Percentiles rank a stretch among this genome's conserved stretches.
phyloP scores from a whole-genome alignment of 169 alveolate genomes.

The Babesia divergens region DNA sequence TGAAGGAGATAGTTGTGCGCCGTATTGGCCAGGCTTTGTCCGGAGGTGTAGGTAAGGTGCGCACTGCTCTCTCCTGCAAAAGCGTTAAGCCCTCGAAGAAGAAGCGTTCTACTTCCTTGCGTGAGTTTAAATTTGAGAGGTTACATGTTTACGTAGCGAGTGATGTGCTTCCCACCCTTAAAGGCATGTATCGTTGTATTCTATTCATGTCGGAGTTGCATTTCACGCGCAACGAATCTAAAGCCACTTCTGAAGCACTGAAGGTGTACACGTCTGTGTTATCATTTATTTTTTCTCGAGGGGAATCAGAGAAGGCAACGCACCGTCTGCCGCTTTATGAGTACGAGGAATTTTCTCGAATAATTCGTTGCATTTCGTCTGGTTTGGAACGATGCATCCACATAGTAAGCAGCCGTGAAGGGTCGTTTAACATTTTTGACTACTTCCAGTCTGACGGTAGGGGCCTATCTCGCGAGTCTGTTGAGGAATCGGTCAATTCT shows the following conservation, averaged over 20 bases:
- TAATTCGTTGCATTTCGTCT: constrained; percentile 39
- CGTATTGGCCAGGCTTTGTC: not conserved
- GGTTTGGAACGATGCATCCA: constrained; percentile 35
- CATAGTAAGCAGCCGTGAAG: constrained; percentile 4
- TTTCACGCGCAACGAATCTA: constrained; percentile 43
- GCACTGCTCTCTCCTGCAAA: not conserved
- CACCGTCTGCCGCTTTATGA: constrained; percentile 9
- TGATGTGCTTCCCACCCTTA: constrained; percentile 15
- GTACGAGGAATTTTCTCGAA: constrained; percentile 38
- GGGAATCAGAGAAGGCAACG: not conserved
- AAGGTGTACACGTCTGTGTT: constrained; percentile 17
- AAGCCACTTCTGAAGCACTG: constrained; percentile 26
- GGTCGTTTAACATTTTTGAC: not conserved
- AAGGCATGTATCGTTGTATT: constrained; percentile 34
- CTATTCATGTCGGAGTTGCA: constrained; percentile 34
- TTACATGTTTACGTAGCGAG: not conserved
- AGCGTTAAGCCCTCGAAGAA: not conserved
- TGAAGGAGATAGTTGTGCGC: constrained; percentile 49
- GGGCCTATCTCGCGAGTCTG: not conserved
- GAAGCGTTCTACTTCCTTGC: constrained; percentile 1
- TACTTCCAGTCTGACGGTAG: not conserved
- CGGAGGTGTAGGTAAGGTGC: constrained; percentile 1
- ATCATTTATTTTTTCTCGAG: constrained; percentile 11
- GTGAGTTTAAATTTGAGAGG: not conserved
- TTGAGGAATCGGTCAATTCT: not conserved